A percentile compares a stretch with the other conserved stretches of the same genome.
phyloP scores from a whole-genome alignment of 768 basidiomycete species.

The Coprinopsis sp. region DNA sequence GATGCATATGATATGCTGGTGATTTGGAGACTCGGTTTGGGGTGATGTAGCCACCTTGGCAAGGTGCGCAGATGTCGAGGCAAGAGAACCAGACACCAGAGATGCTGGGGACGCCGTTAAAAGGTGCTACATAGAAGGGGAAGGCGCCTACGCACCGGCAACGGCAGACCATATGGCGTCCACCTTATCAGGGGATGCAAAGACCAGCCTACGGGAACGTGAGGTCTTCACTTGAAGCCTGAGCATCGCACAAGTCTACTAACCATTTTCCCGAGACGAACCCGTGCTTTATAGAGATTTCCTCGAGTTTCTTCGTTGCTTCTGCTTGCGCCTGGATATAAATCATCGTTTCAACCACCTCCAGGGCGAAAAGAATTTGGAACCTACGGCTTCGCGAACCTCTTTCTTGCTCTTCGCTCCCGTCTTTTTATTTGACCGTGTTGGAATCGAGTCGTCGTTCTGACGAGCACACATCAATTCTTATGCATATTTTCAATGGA shows the following conservation, averaged over 20 bases:
- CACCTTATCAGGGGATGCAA: slow-evolving; percentile 56
- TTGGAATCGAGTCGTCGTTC: slow-evolving; percentile 64
- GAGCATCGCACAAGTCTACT: slow-evolving; percentile 18
- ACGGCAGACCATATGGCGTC: slow-evolving; percentile 59
- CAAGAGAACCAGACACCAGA: slow-evolving; percentile 57
- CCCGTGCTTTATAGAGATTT: slow-evolving; percentile 51
- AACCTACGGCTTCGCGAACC: slow-evolving; percentile 57
- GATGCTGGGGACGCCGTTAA: slow-evolving; percentile 42
- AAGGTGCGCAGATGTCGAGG: slow-evolving; percentile 48
- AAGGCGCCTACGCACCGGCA: slow-evolving; percentile 42
- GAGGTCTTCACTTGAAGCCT: neutral
- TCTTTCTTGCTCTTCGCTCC: slow-evolving; percentile 74
- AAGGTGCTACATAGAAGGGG: slow-evolving; percentile 2
- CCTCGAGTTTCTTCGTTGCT: slow-evolving; percentile 52
- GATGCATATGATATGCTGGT: slow-evolving; percentile 66
- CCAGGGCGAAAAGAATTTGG: neutral
- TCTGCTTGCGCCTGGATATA: slow-evolving; percentile 50
- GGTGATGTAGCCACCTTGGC: slow-evolving; percentile 69
- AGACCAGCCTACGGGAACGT: slow-evolving; percentile 52
- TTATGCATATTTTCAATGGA: neutral
- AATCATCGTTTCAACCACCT: neutral
- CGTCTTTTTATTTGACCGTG: slow-evolving; percentile 66
- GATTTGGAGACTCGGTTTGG: slow-evolving; percentile 37
- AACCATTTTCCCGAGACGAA: slow-evolving; percentile 70
- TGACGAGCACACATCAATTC: slow-evolving; percentile 18